Evolutionary conservation across 2,329 filamentous ascomycete genomes (phyloP).

Genomic region (Dryadomyces quercus-mongolicae): DNA sequence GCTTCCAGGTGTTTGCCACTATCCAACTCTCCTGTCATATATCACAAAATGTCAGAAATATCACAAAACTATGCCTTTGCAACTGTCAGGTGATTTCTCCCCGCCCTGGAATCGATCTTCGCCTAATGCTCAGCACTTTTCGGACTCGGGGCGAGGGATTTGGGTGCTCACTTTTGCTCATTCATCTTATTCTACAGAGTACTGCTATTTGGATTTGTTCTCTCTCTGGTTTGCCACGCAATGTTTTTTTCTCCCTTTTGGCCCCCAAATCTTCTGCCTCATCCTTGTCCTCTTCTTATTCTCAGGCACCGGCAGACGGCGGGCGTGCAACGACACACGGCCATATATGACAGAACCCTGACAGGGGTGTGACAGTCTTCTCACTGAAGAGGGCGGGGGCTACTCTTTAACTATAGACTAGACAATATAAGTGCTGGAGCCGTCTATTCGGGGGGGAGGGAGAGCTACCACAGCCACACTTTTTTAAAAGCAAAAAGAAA

Average conservation of each 20-base stretch:
- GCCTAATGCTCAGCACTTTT: neutral
- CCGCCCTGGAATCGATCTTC: neutral
- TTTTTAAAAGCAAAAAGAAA: too few species aligned
- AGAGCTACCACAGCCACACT: neutral
- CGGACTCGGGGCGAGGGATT: too few species aligned
- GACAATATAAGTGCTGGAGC: too few species aligned
- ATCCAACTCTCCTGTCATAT: neutral
- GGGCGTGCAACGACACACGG: neutral
- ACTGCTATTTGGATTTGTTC: too few species aligned
- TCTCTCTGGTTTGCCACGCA: too few species aligned
- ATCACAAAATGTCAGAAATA: neutral
- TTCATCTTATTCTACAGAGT: neutral
- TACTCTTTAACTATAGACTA: too few species aligned
- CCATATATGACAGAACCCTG: neutral
- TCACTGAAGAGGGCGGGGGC: too few species aligned
- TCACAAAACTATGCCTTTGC: neutral
- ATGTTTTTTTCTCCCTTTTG: neutral
- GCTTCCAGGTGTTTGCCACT: neutral
- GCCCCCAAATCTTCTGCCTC: slow-evolving; percentile 17
- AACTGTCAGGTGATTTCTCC: neutral
- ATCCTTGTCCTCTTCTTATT: slow-evolving; percentile 25
- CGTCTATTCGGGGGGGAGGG: too few species aligned
- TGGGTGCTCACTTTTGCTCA: too few species aligned
- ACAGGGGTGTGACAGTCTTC: too few species aligned
- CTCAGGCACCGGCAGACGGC: neutral